These are phyloP conservation scores for Chenopodium formosanum DNA, from an alignment of 148 eudicot genomes.

Conservation along the genomic window DNA sequence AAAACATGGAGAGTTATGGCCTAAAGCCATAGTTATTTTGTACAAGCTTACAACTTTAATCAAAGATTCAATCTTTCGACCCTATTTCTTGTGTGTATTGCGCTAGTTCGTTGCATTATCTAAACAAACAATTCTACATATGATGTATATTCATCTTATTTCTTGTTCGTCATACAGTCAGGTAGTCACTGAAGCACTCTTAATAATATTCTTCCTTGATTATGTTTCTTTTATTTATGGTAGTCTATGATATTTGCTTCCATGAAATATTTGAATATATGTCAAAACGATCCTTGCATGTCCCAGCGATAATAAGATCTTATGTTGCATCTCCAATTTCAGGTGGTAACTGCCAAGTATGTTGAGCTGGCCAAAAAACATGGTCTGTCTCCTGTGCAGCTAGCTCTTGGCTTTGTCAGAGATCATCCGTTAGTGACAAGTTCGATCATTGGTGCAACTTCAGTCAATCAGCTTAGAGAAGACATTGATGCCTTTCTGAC, in stretches of 20 bases:
- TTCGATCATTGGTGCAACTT: conserved; percentile 85
- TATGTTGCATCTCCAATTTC: conserved; percentile 24
- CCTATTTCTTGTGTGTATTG: no score
- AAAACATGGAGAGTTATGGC: no score
- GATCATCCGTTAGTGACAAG: conserved; percentile 90
- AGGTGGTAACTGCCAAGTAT: conserved; percentile 83
- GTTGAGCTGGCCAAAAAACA: conserved; percentile 79
- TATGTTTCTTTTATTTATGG: neutral
- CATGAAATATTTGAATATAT: neutral
- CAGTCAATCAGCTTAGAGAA: conserved; percentile 77
- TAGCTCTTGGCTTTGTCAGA: conserved; percentile 79
- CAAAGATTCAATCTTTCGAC: no score
- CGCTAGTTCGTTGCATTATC: no score
- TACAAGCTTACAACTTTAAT: no score
- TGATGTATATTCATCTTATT: neutral
- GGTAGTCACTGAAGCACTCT: neutral
- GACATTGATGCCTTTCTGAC: conserved; percentile 74
- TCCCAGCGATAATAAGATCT: neutral
- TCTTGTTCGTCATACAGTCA: neutral
- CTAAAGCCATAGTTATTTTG: no score
- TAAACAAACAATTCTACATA: neutral
- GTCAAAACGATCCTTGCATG: neutral
- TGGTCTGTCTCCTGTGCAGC: conserved; percentile 65
- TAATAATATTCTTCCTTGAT: neutral
- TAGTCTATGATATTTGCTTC: neutral